Base-by-base conservation (phyloP, 1,284 basidiomycete species). In the Ganoderma multipileum region DNA sequence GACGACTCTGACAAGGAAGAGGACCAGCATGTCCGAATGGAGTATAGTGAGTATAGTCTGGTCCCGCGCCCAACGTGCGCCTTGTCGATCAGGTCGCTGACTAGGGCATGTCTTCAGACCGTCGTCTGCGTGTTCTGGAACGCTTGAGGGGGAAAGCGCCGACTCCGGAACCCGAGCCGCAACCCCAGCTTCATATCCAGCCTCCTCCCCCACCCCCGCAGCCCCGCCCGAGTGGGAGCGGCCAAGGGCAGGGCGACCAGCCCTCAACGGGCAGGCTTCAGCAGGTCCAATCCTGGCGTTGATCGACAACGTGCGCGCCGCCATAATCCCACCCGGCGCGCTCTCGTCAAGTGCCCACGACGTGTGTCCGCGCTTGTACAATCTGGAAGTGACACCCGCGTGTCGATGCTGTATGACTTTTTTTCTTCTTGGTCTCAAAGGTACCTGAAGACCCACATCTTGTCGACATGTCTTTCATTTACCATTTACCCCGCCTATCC, bases 1-100 rank as follows among this genome's bases (percentile, higher is more conserved):
- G 81, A 81, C 18, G 91, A 92, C 79, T 93, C 91, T 9, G 92
- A 93, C 73, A 89, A 91, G 64, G 92, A 94, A 74, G 80, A 83
- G 63, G 89, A 92, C 71, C 88, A 91, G 68, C 83, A 90, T 71
- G 83, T 86, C 64, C 83, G 87, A 54, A 75, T 84, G 54, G 92
- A 93, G 73, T 92, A 91, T 74, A 83, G 91, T 91, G 74, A 75
- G 88, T 78, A 33, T 20, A 36, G 39, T 16, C 47, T 58, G 54
- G 60, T 39, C 23, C 58, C 38, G 39, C 58, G 58, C 38, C 58
- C n/a, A 60, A 42, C 33, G 36, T 28, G n/a, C 28, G 28, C 36
- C 54, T 36, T 33, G 55, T 38, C n/a, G 9, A 58, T 58, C 52
- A 55, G 3, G 52, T 33, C 23, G 38, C 66, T n/a, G 36, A 52